Conservation (phyloP, 73 alveolate genomes). For the Stentor roeselii region DNA sequence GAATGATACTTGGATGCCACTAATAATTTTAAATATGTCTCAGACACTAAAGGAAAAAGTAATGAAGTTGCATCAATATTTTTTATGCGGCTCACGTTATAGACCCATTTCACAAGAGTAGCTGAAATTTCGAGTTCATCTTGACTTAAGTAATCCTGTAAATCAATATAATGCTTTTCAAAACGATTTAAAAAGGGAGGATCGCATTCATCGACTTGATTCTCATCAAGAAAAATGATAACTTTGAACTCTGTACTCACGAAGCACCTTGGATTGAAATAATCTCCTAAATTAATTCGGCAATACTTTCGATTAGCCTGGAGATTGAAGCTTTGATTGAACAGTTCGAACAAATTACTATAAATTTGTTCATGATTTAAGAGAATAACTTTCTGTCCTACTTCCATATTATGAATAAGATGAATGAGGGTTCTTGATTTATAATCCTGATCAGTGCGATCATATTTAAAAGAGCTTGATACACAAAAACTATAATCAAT, state of each 20-base stretch:
- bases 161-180: constrained; percentile 34
- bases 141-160: background rate
- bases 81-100: background rate
- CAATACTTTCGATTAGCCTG: constrained; percentile 31
- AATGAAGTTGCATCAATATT: background rate
- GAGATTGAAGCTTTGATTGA: constrained; percentile 36
- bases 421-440: constrained; percentile 32
- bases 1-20: background rate
- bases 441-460: constrained; percentile 32
- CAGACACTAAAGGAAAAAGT: background rate
- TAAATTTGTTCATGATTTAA: constrained; percentile 35
- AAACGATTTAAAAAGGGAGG: constrained; percentile 52
- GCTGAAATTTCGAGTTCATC: background rate
- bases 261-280: constrained; percentile 31
- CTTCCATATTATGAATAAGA: constrained; percentile 40
- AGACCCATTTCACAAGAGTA: background rate
- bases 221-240: constrained; percentile 11
- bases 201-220: constrained; percentile 27
- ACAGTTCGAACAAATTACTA: constrained; percentile 42
- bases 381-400: constrained; percentile 30
- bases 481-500: constrained; percentile 4
- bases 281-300: constrained; percentile 47
- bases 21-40: too few relatives aligned
- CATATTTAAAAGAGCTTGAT: constrained; percentile 41
- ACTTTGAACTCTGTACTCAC: constrained; percentile 36